Percentiles rank a stretch among this genome's conserved stretches.
phyloP scores from a whole-genome alignment of 495 filamentous ascomycete genomes.

The Tuber microsphaerosporum region DNA sequence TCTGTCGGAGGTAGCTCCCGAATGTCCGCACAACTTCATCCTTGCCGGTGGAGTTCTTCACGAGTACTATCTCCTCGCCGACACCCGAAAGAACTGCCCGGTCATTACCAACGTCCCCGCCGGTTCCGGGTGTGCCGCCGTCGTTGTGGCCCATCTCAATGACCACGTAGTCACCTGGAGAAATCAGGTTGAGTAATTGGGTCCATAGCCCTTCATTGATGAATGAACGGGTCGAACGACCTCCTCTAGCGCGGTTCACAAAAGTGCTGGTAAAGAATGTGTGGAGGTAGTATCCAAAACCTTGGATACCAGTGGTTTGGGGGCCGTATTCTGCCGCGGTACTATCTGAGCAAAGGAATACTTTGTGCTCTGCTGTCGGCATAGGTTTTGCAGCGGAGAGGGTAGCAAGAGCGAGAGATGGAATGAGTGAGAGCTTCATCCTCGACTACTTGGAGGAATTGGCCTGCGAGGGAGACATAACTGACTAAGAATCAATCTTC shows the following conservation, averaged over 20 bases:
- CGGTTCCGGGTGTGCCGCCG: slow-evolving; percentile 28
- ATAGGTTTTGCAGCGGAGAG: slow-evolving; percentile 8
- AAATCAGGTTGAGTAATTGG: slow-evolving; percentile 18
- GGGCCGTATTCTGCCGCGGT: slow-evolving; percentile 27
- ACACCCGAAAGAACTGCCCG: slow-evolving; percentile 23
- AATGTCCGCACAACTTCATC: slow-evolving; percentile 30
- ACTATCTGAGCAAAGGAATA: slow-evolving; percentile 30
- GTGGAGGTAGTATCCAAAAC: slow-evolving; percentile 35
- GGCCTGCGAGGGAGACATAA: neutral
- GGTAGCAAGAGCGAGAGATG: slow-evolving; percentile 7
- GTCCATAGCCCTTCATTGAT: slow-evolving; percentile 32
- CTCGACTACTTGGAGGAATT: neutral
- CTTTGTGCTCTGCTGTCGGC: slow-evolving; percentile 5
- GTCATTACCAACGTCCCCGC: slow-evolving; percentile 25
- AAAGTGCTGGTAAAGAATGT: slow-evolving; percentile 17
- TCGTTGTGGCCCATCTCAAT: slow-evolving; percentile 38
- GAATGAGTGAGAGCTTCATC: slow-evolving; percentile 10
- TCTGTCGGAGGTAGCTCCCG: slow-evolving; percentile 26
- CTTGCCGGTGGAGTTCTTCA: slow-evolving; percentile 16
- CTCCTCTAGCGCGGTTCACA: slow-evolving; percentile 23
- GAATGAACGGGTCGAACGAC: slow-evolving; percentile 30
- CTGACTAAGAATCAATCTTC: neutral
- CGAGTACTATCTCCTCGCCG: slow-evolving; percentile 22
- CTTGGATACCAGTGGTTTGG: slow-evolving; percentile 19
- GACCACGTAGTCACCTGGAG: slow-evolving; percentile 29